Evolutionary conservation across 2,329 filamentous ascomycete genomes (phyloP).

Genomic region (Alternaria burnsii): DNA sequence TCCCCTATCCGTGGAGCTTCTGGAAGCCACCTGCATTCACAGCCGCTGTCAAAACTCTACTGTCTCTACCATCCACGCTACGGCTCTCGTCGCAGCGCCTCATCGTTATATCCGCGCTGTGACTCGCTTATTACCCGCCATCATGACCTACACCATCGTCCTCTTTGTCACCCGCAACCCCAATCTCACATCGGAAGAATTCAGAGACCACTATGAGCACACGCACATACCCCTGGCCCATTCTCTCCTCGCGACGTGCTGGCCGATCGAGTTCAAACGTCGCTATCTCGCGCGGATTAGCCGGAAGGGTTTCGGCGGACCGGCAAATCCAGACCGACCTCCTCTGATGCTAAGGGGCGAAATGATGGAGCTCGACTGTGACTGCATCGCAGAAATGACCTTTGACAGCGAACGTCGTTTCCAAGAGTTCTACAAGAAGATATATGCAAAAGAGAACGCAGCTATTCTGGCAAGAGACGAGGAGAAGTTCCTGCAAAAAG

Average conservation of each 20-base stretch:
- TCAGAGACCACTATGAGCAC: slow-evolving; percentile 41
- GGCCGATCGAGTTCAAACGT: slow-evolving; percentile 34
- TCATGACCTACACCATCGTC: slow-evolving; percentile 38
- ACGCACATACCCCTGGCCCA: slow-evolving; percentile 37
- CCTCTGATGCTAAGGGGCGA: slow-evolving; percentile 33
- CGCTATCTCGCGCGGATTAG: slow-evolving; percentile 38
- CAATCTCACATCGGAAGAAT: slow-evolving; percentile 32
- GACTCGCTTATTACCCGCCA: neutral
- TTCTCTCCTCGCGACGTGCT: slow-evolving; percentile 27
- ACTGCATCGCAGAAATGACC: slow-evolving; percentile 37
- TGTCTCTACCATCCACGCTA: slow-evolving; percentile 1
- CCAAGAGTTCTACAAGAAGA: slow-evolving; percentile 34
- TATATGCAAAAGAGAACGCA: slow-evolving; percentile 34
- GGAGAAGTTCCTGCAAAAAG: slow-evolving; percentile 31
- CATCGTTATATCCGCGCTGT: neutral
- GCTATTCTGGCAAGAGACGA: slow-evolving; percentile 35
- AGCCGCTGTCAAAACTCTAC: slow-evolving; percentile 18
- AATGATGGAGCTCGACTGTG: slow-evolving; percentile 35
- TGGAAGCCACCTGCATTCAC: slow-evolving; percentile 12
- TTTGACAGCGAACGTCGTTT: slow-evolving; percentile 36
- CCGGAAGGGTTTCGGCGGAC: slow-evolving; percentile 37
- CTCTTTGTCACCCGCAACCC: slow-evolving; percentile 38
- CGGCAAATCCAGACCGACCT: slow-evolving; percentile 35
- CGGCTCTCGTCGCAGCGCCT: neutral
- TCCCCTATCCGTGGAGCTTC: slow-evolving; percentile 18